Conservation (phyloP, 179 eudicot species). For the Amaranthus tricolor region DNA sequence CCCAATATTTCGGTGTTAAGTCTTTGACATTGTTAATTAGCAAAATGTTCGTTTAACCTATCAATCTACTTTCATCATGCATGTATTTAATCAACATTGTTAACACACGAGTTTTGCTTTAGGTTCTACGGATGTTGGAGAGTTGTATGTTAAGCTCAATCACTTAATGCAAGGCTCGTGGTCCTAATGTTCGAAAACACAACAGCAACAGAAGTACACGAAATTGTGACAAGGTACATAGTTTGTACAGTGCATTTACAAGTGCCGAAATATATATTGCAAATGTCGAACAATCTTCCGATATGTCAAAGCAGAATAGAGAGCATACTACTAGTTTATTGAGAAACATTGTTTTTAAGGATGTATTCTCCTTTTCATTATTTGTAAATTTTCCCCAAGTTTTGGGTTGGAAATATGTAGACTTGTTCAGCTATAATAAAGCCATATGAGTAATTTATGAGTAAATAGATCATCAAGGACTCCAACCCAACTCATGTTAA, state of each 20-base stretch:
- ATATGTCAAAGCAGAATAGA: no score
- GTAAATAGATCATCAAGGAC: no score
- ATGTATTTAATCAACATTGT: background rate
- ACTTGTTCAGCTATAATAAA: no score
- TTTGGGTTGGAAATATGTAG: no score
- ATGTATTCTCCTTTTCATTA: no score
- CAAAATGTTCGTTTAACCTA: background rate
- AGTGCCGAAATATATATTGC: background rate
- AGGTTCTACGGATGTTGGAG: conserved; percentile 76
- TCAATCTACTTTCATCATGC: background rate
- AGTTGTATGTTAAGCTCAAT: conserved; percentile 32
- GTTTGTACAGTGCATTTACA: conserved; percentile 1
- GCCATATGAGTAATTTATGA: no score
- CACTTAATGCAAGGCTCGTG: background rate
- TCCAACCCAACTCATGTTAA: no score
- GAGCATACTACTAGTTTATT: no score
- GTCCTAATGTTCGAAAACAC: conserved; percentile 3
- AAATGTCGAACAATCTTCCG: background rate
- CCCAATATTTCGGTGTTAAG: no score
- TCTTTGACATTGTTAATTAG: background rate
- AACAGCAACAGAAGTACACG: background rate
- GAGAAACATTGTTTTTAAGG: no score
- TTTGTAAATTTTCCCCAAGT: no score
- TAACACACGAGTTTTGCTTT: conserved; percentile 4
- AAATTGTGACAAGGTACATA: background rate